These are phyloP conservation scores for Fonsecaea multimorphosa DNA, from an alignment of 2,329 filamentous ascomycete species.

Conservation along the genomic window DNA sequence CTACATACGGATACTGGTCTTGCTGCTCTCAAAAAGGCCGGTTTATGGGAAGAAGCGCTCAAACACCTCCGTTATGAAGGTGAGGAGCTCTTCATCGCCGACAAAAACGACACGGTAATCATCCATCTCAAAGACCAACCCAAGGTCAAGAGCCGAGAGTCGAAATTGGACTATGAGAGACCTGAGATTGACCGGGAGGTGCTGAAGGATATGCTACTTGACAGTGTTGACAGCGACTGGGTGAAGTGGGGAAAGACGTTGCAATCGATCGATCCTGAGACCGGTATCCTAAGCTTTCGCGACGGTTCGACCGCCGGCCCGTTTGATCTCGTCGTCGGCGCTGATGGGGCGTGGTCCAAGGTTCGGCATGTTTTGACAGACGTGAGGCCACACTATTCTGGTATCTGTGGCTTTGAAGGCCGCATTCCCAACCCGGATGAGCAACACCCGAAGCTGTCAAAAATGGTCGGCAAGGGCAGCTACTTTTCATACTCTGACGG, in stretches of 20 bases:
- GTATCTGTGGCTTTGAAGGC: constrained; percentile 43
- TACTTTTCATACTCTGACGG: constrained; percentile 39
- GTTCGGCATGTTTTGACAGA: constrained; percentile 47
- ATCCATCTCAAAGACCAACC: constrained; percentile 36
- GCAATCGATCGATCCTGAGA: constrained; percentile 22
- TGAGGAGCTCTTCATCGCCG: constrained; percentile 50
- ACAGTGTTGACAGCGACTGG: constrained; percentile 40
- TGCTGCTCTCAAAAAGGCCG: constrained; percentile 43
- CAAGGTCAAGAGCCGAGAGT: constrained; percentile 3
- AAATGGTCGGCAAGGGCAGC: constrained; percentile 38
- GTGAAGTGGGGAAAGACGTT: constrained; percentile 44
- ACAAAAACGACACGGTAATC: constrained; percentile 48
- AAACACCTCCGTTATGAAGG: constrained; percentile 49
- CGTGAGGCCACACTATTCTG: constrained; percentile 45
- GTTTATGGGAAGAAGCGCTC: constrained; percentile 44
- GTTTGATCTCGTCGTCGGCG: constrained; percentile 53
- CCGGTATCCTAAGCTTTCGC: constrained; percentile 42
- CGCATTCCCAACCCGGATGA: constrained; percentile 38
- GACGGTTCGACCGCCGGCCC: constrained; percentile 40
- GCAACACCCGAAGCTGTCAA: constrained; percentile 41
- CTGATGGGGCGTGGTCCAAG: constrained; percentile 53
- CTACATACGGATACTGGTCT: constrained; percentile 45
- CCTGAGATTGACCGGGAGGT: constrained; percentile 49
- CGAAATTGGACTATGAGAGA: constrained; percentile 29
- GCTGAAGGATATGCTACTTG: constrained; percentile 45